Conservation (phyloP, 139 green algal species). For the Micromonas pusilla region DNA sequence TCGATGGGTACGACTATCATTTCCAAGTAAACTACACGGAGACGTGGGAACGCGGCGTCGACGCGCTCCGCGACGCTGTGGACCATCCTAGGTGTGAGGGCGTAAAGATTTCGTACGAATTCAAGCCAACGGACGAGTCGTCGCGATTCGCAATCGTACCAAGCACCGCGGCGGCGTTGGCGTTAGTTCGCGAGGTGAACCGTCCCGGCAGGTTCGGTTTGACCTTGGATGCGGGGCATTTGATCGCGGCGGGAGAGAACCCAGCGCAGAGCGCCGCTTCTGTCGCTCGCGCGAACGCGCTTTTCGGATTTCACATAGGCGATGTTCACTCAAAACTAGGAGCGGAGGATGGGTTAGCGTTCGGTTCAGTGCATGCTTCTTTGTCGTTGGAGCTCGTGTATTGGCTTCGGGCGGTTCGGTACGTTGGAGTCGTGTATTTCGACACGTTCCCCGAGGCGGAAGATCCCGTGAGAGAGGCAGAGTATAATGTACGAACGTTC, state of each 20-base stretch:
- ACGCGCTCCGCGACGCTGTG: conserved; percentile 33
- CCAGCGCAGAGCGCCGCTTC: conserved; percentile 46
- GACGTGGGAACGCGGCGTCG: conserved; percentile 40
- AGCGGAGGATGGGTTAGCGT: conserved; percentile 55
- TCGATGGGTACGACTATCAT: conserved; percentile 59
- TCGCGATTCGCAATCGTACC: conserved; percentile 46
- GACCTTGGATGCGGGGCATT: conserved; percentile 58
- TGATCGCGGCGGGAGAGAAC: conserved; percentile 60
- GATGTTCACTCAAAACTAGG: conserved; percentile 50
- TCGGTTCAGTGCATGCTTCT: conserved; percentile 7
- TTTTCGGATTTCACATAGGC: conserved; percentile 53
- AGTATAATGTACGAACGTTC: background rate
- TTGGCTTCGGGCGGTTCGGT: conserved; percentile 41
- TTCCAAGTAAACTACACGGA: conserved; percentile 48
- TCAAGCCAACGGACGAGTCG: conserved; percentile 54
- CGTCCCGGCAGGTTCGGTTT: conserved; percentile 50
- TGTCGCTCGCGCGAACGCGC: conserved; percentile 27
- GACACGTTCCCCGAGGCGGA: conserved; percentile 58
- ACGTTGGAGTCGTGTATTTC: conserved; percentile 50
- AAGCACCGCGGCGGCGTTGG: conserved; percentile 44
- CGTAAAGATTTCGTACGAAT: conserved; percentile 49
- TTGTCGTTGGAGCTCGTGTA: conserved; percentile 51
- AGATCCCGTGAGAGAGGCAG: conserved; percentile 53
- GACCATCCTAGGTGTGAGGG: conserved; percentile 17
- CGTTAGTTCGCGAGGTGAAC: conserved; percentile 40